Base-by-base conservation (phyloP, 805 yeast species). In the Priceomyces carsonii region DNA sequence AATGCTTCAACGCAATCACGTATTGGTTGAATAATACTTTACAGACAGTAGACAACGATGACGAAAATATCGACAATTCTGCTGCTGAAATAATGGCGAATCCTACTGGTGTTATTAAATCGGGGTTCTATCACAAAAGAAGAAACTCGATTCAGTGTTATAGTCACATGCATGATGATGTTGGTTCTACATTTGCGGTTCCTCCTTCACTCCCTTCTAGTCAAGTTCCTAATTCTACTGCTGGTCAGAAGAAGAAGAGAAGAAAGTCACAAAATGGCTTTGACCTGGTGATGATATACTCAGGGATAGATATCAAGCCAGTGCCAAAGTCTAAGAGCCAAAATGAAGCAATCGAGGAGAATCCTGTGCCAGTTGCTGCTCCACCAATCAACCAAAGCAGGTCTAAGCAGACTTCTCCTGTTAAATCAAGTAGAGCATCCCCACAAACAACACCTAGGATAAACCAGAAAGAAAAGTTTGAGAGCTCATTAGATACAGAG, bases 1-100 rank as follows among this genome's bases (percentile, higher is more conserved):
- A 66, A 41, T 65, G 70, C 40, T 57, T 60, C 35, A 57, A 59
- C 38, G 70, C 70, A 18, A 65, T 65, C 18, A 51, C 59, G 12
- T 52, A 53, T 38, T 65, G 71, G 71, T 42, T 54, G 29, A 51
- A 53, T 41, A 55, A 46, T 34, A 50, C 53, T 6, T 45, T 40
- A 33, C 54, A 46, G 36, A 45, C 45, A 26, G 40, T 40, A 16
- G 45, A 39, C 15, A 33, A 18, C 26, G 44, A 42, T 13, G 40
- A 38, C 20, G 26, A 27, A 8, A 29, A 33, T 28, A 19, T 33
- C 15, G 42, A 29, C 26, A 44, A 39, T 31, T 40, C 45, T 17
- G 35, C 43, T 9, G 47, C 50, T 18, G 55, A 52, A 23, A 43
- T 46, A 8, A 33, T 49, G 29, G 52, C 44, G 10, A 57, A 58